These are phyloP conservation scores for Puccinia polysora DNA, from an alignment of 1,284 basidiomycete species.

Conservation along the genomic window DNA sequence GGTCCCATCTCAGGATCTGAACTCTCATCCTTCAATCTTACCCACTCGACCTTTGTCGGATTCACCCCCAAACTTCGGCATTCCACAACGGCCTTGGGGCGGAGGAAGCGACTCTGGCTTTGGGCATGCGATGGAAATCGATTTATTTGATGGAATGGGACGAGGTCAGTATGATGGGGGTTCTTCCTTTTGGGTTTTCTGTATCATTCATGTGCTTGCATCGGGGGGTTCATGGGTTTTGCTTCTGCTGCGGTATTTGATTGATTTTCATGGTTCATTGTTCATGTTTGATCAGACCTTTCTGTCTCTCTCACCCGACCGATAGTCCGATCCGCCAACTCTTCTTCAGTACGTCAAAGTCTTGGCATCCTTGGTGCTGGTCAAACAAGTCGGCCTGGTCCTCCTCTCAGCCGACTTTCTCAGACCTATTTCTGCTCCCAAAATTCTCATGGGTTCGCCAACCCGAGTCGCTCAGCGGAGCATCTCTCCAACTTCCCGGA, in stretches of 20 bases:
- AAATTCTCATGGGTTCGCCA: neutral
- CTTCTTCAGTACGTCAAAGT: neutral
- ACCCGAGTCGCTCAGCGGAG: conserved; percentile 20
- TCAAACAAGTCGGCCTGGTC: neutral
- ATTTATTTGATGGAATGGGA: conserved; percentile 24
- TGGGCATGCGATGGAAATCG: conserved; percentile 13
- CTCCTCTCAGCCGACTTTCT: conserved; percentile 3
- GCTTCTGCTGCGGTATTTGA: too few species aligned
- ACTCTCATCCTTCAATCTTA: conserved; percentile 5
- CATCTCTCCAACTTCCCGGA: conserved; percentile 7
- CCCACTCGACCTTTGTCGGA: neutral
- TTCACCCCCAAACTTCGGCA: conserved; percentile 1
- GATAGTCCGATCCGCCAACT: neutral
- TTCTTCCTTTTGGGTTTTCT: neutral
- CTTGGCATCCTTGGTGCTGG: neutral
- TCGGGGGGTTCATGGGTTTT: too few species aligned
- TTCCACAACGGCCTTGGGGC: neutral
- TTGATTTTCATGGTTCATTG: neutral
- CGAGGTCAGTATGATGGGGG: conserved; percentile 24
- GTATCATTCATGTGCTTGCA: too few species aligned
- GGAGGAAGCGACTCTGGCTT: neutral
- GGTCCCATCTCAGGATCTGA: neutral
- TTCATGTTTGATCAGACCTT: conserved; percentile 1
- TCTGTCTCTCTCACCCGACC: conserved; percentile 12
- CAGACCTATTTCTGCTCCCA: neutral